phyloP scores from a whole-genome alignment of 441 rosid genomes.

The Brassica hybrid region DNA sequence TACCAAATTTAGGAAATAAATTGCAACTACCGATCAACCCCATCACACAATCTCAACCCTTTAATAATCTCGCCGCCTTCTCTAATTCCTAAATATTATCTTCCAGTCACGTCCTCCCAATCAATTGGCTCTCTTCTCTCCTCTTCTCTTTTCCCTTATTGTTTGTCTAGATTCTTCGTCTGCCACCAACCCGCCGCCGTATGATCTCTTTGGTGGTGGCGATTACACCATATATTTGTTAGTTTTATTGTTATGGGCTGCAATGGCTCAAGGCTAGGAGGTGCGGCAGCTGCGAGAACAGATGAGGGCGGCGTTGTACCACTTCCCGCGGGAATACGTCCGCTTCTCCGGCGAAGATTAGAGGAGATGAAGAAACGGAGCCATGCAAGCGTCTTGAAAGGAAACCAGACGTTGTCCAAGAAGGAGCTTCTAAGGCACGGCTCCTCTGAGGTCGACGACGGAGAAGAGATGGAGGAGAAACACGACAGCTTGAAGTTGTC shows the following conservation, averaged over 20 bases:
- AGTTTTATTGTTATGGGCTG: slow-evolving; percentile 55
- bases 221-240: slow-evolving; percentile 17
- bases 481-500: slow-evolving; percentile 40
- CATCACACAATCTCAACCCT: slow-evolving; percentile 1
- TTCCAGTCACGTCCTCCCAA: slow-evolving; percentile 18
- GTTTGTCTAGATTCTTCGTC: slow-evolving; percentile 9
- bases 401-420: slow-evolving; percentile 47
- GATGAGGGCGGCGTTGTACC: slow-evolving; percentile 31
- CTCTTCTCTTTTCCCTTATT: not conserved
- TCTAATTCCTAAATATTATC: slow-evolving; percentile 26
- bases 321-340: slow-evolving; percentile 44
- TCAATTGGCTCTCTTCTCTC: slow-evolving; percentile 24
- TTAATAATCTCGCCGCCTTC: not conserved
- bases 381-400: slow-evolving; percentile 40
- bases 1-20: slow-evolving; percentile 1
- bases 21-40: not conserved
- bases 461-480: slow-evolving; percentile 41
- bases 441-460: slow-evolving; percentile 23
- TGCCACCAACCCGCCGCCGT: slow-evolving; percentile 24
- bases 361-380: slow-evolving; percentile 53
- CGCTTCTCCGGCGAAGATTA: slow-evolving; percentile 47
- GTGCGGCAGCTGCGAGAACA: slow-evolving; percentile 3
- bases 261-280: slow-evolving; percentile 49
- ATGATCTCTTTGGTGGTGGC: slow-evolving; percentile 32
- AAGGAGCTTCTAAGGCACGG: slow-evolving; percentile 58